Conservation (phyloP, 2,329 filamentous ascomycete species). For the Fulvia fulva region DNA sequence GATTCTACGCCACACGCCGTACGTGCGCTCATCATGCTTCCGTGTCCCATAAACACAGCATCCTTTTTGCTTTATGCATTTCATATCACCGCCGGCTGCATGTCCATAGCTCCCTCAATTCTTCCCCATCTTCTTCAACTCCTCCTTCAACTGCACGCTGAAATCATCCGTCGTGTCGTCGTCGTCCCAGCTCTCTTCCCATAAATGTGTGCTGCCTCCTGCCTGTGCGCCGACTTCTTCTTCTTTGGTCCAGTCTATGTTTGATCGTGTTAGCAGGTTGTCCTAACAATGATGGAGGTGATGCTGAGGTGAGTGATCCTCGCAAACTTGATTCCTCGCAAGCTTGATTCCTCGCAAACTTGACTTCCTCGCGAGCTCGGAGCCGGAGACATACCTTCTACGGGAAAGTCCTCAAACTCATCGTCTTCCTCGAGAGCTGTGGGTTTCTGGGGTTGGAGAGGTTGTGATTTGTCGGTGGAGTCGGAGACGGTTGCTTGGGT, state of each 20-base stretch:
- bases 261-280: no score
- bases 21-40: no score
- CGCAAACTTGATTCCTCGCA: neutral
- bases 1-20: no score
- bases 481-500: conserved; percentile 41
- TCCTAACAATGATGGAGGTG: no score
- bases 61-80: no score
- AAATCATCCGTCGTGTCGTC: conserved; percentile 97
- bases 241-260: conserved; percentile 94
- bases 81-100: neutral
- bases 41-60: no score
- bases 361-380: neutral
- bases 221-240: conserved; percentile 70
- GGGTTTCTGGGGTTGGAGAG: conserved; percentile 58
- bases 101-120: neutral
- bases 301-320: neutral
- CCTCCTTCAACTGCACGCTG: conserved; percentile 87
- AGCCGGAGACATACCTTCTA: conserved; percentile 78
- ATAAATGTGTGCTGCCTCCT: conserved; percentile 63
- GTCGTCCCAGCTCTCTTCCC: conserved; percentile 99
- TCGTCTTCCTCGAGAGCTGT: conserved; percentile 86
- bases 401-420: conserved; percentile 98
- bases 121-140: conserved; percentile 84
- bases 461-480: conserved; percentile 41
- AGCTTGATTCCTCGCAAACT: neutral